Percentiles rank a stretch among this genome's conserved stretches.
These are phyloP conservation scores for Cucumis cinereus DNA, from an alignment of 306 rosid species.

Conservation along the genomic window DNA sequence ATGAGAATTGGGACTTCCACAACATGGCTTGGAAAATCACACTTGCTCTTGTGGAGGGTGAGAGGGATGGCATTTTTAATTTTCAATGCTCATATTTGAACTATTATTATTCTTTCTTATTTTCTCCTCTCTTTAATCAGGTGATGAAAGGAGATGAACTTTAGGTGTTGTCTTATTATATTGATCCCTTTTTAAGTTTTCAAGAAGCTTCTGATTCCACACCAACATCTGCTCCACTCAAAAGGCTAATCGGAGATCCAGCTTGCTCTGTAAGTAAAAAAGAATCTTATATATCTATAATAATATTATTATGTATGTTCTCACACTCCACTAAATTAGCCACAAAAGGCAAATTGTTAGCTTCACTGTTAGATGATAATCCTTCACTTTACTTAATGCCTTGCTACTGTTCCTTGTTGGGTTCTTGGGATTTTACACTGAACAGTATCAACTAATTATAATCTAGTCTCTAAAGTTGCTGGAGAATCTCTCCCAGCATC, in stretches of 20 bases:
- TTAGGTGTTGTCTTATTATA: conserved; percentile 1
- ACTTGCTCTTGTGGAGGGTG: conserved; percentile 2
- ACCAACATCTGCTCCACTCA: neutral
- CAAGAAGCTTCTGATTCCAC: neutral
- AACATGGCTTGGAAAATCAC: neutral
- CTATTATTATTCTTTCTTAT: neutral
- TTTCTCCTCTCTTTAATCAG: neutral
- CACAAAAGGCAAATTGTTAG: neutral
- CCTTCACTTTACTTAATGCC: neutral
- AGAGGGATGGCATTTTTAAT: conserved; percentile 6
- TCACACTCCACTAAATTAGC: neutral
- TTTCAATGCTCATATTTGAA: conserved; percentile 3
- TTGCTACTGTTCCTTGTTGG: neutral
- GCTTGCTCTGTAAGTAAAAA: neutral
- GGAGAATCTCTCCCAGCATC: neutral
- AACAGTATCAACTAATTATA: neutral
- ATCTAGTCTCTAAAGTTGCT: neutral
- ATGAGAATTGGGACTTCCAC: neutral
- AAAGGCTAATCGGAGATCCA: neutral
- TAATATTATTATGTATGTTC: neutral
- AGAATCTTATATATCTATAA: neutral
- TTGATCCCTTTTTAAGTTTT: neutral
- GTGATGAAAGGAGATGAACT: neutral
- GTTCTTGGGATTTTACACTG: neutral
- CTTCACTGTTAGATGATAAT: neutral